A percentile compares a stretch with the other conserved stretches of the same genome.
Evolutionary conservation across 2,329 filamentous ascomycete species (phyloP).

Genomic region (Fonsecaea nubica): DNA sequence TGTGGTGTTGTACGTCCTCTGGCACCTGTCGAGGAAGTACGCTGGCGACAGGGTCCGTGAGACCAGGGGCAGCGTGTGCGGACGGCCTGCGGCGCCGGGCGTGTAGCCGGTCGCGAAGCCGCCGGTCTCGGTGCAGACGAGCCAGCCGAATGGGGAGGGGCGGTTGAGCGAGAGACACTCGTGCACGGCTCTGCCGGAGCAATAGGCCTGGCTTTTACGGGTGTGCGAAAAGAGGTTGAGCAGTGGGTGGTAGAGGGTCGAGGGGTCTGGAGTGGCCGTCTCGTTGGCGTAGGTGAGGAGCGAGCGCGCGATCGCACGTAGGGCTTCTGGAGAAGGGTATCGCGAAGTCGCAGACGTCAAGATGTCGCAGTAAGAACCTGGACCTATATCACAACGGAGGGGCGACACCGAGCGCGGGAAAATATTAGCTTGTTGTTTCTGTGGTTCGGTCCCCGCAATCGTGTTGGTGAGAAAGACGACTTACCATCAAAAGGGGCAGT

Average conservation of each 20-base stretch:
- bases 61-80: constrained; percentile 64
- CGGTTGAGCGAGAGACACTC: constrained; percentile 2
- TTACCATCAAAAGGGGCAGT: constrained; percentile 4
- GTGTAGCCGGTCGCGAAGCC: constrained; percentile 20
- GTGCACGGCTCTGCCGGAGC: neutral
- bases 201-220: constrained; percentile 2
- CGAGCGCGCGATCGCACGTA: constrained; percentile 45
- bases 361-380: neutral
- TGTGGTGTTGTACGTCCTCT: constrained; percentile 71
- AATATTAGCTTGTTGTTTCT: too few species aligned
- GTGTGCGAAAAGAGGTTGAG: constrained; percentile 16
- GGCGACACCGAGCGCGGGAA: neutral
- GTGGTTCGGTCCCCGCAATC: neutral
- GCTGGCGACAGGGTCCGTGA: constrained; percentile 72
- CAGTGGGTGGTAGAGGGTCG: constrained; percentile 9
- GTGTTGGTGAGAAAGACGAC: neutral
- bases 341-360: neutral
- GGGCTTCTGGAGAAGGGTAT: neutral
- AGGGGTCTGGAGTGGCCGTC: constrained; percentile 11
- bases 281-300: constrained; percentile 15
- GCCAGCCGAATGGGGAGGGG: neutral
- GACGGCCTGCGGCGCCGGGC: constrained; percentile 12
- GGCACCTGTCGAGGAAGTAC: constrained; percentile 68
- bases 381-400: neutral
- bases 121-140: constrained; percentile 18